Conservation (phyloP, 768 basidiomycete genomes). For the Tremella yokohamensis region DNA sequence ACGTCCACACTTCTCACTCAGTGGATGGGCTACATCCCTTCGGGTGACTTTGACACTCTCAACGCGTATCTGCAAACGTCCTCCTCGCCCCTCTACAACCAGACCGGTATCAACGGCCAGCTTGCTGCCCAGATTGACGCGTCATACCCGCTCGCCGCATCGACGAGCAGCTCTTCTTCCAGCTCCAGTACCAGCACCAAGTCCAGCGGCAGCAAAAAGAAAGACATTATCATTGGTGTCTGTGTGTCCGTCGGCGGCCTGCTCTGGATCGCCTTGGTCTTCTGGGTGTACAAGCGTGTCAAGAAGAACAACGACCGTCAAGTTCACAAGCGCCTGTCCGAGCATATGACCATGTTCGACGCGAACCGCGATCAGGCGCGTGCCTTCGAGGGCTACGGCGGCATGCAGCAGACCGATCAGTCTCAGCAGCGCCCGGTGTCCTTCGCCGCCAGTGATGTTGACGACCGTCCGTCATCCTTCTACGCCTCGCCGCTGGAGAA, state of each 20-base stretch:
- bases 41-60: slow-evolving; percentile 59
- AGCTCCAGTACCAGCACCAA: slow-evolving; percentile 12
- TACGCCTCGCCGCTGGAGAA: slow-evolving; percentile 49
- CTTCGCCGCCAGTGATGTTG: slow-evolving; percentile 47
- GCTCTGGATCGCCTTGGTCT: slow-evolving; percentile 66
- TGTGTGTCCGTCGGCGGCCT: slow-evolving; percentile 76
- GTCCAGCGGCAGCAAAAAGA: slow-evolving; percentile 55
- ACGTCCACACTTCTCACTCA: slow-evolving; percentile 61
- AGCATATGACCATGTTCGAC: slow-evolving; percentile 53
- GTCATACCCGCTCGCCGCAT: slow-evolving; percentile 58
- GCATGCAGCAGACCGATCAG: slow-evolving; percentile 5
- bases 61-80: slow-evolving; percentile 62
- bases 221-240: slow-evolving; percentile 88
- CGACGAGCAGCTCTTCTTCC: slow-evolving; percentile 24
- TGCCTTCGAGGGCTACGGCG: slow-evolving; percentile 11
- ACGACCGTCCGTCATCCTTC: slow-evolving; percentile 48
- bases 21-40: slow-evolving; percentile 69
- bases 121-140: slow-evolving; percentile 69
- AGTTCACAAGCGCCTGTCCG: slow-evolving; percentile 69
- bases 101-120: slow-evolving; percentile 55
- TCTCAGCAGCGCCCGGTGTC: slow-evolving; percentile 28
- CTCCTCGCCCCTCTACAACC: slow-evolving; percentile 66
- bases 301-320: slow-evolving; percentile 63
- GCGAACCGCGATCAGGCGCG: slow-evolving; percentile 13
- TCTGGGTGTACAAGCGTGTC: slow-evolving; percentile 67